Percentiles rank a stretch among this genome's conserved stretches.
phyloP scores from a whole-genome alignment of 2,329 filamentous ascomycete species.

The Claviceps sp. region DNA sequence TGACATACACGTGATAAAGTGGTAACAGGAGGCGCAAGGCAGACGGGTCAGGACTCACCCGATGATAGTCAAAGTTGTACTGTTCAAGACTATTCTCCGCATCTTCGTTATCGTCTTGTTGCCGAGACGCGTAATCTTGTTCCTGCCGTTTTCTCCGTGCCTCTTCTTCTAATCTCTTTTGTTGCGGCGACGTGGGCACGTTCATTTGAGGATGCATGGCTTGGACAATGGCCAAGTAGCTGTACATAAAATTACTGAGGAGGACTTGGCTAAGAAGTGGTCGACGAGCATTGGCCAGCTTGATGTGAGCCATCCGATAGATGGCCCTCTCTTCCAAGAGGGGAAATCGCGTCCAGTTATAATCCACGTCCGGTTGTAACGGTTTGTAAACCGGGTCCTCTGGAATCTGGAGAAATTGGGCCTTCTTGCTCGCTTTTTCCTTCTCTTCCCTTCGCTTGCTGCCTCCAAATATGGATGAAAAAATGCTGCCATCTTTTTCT shows the following conservation, averaged over 20 bases:
- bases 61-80: slow-evolving; percentile 40
- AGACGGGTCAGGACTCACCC: slow-evolving; percentile 24
- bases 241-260: slow-evolving; percentile 99
- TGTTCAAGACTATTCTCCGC: slow-evolving; percentile 35
- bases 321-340: slow-evolving; percentile 94
- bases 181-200: slow-evolving; percentile 70
- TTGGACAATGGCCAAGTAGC: slow-evolving; percentile 94
- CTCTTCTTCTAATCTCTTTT: slow-evolving; percentile 47
- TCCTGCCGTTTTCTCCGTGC: slow-evolving; percentile 35
- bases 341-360: slow-evolving; percentile 89
- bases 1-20: neutral
- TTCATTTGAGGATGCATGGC: slow-evolving; percentile 97
- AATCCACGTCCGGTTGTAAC: slow-evolving; percentile 78
- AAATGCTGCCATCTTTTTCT: slow-evolving; percentile 86
- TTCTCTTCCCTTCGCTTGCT: slow-evolving; percentile 76
- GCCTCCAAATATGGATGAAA: slow-evolving; percentile 84
- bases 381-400: slow-evolving; percentile 63
- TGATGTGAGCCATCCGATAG: slow-evolving; percentile 97
- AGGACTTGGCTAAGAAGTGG: slow-evolving; percentile 89
- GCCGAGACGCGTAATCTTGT: slow-evolving; percentile 33
- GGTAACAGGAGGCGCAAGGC: neutral
- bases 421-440: slow-evolving; percentile 62
- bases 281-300: slow-evolving; percentile 90
- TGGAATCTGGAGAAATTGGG: slow-evolving; percentile 59
- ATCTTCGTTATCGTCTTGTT: slow-evolving; percentile 30